Percentiles rank a stretch among this genome's conserved stretches.
Conservation (phyloP, 768 basidiomycete species). For the Psilocybe subaeruginosa region DNA sequence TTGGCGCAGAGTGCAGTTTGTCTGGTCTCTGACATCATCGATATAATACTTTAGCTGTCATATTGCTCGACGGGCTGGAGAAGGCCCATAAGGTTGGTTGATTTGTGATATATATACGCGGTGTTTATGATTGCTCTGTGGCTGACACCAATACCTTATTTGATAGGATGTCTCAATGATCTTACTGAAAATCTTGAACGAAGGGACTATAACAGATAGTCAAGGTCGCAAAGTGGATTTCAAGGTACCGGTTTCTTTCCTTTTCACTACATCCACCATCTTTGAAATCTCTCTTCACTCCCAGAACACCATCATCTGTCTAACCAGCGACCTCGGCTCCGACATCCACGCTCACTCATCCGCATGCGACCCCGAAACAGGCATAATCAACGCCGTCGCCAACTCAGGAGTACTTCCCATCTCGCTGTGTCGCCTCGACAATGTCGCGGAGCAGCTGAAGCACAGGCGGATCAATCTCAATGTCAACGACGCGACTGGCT, state of each 20-base stretch:
- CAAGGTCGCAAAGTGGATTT: slow-evolving; percentile 93
- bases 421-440: slow-evolving; percentile 65
- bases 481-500: slow-evolving; percentile 53
- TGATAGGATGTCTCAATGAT: slow-evolving; percentile 84
- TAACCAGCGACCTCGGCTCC: slow-evolving; percentile 85
- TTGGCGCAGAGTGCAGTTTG: not conserved
- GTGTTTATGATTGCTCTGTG: not conserved
- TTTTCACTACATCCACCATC: not conserved
- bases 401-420: slow-evolving; percentile 82
- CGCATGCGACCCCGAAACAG: slow-evolving; percentile 26
- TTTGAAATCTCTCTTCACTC: not conserved
- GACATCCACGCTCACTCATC: slow-evolving; percentile 42
- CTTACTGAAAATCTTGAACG: slow-evolving; percentile 90
- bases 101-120: not conserved
- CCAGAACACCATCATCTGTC: slow-evolving; percentile 88
- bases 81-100: slow-evolving; percentile 81
- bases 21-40: not conserved
- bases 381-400: slow-evolving; percentile 56
- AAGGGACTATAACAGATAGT: slow-evolving; percentile 88
- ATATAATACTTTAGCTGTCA: slow-evolving; percentile 53
- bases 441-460: slow-evolving; percentile 69
- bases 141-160: too few species aligned
- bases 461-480: slow-evolving; percentile 56
- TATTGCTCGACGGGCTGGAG: slow-evolving; percentile 87
- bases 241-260: slow-evolving; percentile 47